Conservation (phyloP, 306 rosid species). For the Mimosa bimucronata region DNA sequence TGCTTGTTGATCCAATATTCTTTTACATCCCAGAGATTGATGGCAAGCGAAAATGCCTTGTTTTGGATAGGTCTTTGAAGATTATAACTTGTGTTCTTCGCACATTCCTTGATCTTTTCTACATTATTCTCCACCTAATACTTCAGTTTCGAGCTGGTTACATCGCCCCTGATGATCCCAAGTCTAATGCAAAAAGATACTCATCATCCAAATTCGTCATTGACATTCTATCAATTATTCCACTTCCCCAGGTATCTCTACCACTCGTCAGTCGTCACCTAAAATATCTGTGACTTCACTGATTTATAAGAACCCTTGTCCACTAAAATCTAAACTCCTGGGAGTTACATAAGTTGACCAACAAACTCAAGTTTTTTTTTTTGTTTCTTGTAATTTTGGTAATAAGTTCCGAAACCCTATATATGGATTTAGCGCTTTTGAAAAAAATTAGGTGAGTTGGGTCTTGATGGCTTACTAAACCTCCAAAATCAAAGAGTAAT, state of each 20-base stretch:
- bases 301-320: too few relatives aligned
- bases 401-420: too few relatives aligned
- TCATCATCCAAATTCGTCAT: background rate
- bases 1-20: conserved; percentile 82
- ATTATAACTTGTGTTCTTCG: background rate
- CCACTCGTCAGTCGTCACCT: background rate
- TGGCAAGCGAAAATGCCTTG: conserved; percentile 24
- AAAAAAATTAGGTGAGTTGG: too few relatives aligned
- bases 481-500: too few relatives aligned
- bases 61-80: background rate
- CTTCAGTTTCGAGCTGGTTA: background rate
- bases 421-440: too few relatives aligned
- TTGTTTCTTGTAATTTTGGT: too few relatives aligned
- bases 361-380: too few relatives aligned
- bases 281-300: too few relatives aligned
- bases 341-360: too few relatives aligned
- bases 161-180: background rate
- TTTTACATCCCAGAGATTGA: conserved; percentile 65
- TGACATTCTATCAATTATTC: background rate
- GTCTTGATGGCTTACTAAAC: too few relatives aligned
- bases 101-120: background rate
- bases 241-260: background rate
- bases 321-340: rapidly evolving
- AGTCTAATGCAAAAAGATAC: background rate
- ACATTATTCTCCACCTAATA: background rate